Evolutionary conservation across 2,329 filamentous ascomycete species (phyloP).

Genomic region (Metarhizium humberi): DNA sequence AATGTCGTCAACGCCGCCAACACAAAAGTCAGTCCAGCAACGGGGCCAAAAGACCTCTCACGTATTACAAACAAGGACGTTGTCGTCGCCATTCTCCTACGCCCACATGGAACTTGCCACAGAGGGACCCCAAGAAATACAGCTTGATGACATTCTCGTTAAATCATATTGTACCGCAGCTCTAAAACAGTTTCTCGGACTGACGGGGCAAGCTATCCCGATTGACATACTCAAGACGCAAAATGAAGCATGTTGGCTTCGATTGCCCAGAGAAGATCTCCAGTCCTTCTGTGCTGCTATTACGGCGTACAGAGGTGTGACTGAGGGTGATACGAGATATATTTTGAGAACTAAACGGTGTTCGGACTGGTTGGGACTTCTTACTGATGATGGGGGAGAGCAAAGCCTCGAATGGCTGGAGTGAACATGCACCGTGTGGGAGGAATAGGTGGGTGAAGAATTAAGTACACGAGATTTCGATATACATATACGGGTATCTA

Average conservation of each 20-base stretch:
- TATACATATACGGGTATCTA: conserved; percentile 10
- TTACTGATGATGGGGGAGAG: conserved; percentile 38
- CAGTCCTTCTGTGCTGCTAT: conserved; percentile 53
- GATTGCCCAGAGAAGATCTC: conserved; percentile 53
- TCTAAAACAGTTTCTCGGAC: conserved; percentile 59
- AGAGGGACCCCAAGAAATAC: conserved; percentile 12
- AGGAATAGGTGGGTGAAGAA: conserved; percentile 11
- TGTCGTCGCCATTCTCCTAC: conserved; percentile 48
- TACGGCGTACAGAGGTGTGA: conserved; percentile 51
- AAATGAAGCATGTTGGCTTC: conserved; percentile 49
- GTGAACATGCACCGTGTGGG: conserved; percentile 24
- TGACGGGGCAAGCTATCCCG: conserved; percentile 55
- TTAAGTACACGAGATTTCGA: neutral
- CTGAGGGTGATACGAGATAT: conserved; percentile 32
- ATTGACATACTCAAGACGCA: conserved; percentile 61
- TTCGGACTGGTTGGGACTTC: conserved; percentile 54
- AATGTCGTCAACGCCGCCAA: neutral
- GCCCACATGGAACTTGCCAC: conserved; percentile 42
- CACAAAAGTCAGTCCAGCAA: conserved; percentile 9
- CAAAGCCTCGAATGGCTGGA: conserved; percentile 31
- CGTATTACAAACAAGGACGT: conserved; percentile 41
- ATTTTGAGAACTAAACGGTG: conserved; percentile 46
- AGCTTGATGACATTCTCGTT: conserved; percentile 52
- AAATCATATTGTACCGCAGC: conserved; percentile 55
- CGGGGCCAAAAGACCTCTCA: conserved; percentile 29